A percentile compares a stretch with the other conserved stretches of the same genome.
phyloP scores from a whole-genome alignment of 257 asterid genomes.

The Capsicum baccatum region DNA sequence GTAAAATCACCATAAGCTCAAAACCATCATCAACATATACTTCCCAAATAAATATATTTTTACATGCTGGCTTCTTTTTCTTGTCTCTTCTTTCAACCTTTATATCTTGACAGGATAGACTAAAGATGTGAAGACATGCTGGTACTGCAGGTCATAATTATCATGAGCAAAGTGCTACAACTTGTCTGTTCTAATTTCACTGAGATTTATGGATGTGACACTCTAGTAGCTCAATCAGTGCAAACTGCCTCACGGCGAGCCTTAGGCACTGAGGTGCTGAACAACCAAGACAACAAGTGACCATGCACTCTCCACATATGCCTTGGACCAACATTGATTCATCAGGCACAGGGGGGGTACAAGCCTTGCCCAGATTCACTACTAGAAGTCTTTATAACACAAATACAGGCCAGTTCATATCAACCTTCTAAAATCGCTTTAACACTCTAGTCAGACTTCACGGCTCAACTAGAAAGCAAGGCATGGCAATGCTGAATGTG shows the following conservation, averaged over 20 bases:
- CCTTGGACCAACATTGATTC: background rate
- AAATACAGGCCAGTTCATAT: background rate
- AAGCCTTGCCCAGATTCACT: background rate
- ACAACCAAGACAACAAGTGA: background rate
- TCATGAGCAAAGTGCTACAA: background rate
- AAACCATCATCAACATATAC: background rate
- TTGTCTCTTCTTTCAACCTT: background rate
- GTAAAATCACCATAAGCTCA: background rate
- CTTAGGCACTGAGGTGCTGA: background rate
- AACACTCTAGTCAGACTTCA: slow-evolving; percentile 13
- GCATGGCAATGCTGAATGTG: background rate
- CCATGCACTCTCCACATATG: background rate
- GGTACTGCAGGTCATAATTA: background rate
- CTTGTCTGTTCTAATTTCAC: background rate
- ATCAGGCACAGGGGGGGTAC: background rate
- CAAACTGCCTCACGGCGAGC: background rate
- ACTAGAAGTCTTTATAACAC: background rate
- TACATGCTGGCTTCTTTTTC: background rate
- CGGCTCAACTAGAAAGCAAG: background rate
- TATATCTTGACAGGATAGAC: background rate
- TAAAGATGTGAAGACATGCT: background rate
- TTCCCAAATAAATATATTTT: background rate
- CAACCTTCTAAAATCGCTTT: background rate
- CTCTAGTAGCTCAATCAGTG: background rate
- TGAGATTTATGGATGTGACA: background rate